Evolutionary conservation across 2,329 filamentous ascomycete genomes (phyloP).

Genomic region (Stenocarpella maydis): DNA sequence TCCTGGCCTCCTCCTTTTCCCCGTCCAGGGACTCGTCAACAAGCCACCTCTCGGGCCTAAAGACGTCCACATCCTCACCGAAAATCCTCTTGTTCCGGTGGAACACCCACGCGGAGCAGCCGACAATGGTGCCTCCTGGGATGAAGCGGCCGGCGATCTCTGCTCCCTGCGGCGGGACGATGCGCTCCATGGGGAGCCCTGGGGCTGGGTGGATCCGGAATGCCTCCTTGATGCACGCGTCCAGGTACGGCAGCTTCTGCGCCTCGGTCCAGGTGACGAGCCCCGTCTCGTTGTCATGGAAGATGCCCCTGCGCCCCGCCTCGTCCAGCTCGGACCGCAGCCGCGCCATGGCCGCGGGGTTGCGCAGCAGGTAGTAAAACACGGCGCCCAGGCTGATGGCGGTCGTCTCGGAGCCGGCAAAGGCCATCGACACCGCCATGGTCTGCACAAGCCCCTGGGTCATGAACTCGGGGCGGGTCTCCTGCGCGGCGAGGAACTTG

Average conservation of each 20-base stretch:
- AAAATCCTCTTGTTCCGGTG: conserved; percentile 73
- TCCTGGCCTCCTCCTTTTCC: conserved; percentile 57
- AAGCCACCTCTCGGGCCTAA: conserved; percentile 74
- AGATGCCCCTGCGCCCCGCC: conserved; percentile 26
- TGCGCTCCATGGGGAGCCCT: conserved; percentile 75
- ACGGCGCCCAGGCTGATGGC: conserved; percentile 41
- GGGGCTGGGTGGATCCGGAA: conserved; percentile 62
- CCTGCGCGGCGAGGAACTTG: conserved; percentile 75
- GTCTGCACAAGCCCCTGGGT: conserved; percentile 73
- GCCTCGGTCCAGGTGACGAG: conserved; percentile 73
- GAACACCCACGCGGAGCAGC: conserved; percentile 78
- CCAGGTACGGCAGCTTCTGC: conserved; percentile 77
- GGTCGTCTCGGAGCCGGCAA: conserved; percentile 42
- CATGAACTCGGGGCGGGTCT: conserved; percentile 76
- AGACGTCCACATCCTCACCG: conserved; percentile 72
- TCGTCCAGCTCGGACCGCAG: conserved; percentile 47
- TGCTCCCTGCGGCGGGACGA: conserved; percentile 74
- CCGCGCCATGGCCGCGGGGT: conserved; percentile 37
- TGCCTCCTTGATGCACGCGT: conserved; percentile 55
- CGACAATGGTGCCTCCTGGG: conserved; percentile 76
- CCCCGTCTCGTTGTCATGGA: conserved; percentile 52
- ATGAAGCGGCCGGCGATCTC: conserved; percentile 70
- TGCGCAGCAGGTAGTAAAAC: conserved; percentile 41
- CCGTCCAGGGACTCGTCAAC: conserved; percentile 58
- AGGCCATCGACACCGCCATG: conserved; percentile 65